A percentile compares a stretch with the other conserved stretches of the same genome.
These are phyloP conservation scores for Golubevia sp. DNA, from an alignment of 1,284 basidiomycete genomes.

Conservation along the genomic window DNA sequence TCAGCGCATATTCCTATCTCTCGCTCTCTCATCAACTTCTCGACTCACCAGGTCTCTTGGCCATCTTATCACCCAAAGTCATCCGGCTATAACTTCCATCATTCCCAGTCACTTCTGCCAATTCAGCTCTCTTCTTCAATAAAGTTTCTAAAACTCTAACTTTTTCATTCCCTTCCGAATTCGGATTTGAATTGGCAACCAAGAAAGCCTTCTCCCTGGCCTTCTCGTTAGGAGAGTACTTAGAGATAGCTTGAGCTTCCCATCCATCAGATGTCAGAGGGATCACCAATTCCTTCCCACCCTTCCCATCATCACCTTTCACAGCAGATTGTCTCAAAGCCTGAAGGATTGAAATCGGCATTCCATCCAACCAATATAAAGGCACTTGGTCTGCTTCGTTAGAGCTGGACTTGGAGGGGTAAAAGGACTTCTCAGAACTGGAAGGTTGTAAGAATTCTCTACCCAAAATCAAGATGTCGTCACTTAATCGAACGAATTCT, in stretches of 20 bases:
- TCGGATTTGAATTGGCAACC: conserved; percentile 37
- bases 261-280: conserved; percentile 78
- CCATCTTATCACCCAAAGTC: conserved; percentile 58
- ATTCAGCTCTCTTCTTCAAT: conserved; percentile 38
- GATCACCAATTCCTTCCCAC: conserved; percentile 65
- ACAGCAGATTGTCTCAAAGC: conserved; percentile 5
- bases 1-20: conserved; percentile 64
- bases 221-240: conserved; percentile 79
- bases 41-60: conserved; percentile 59
- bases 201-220: conserved; percentile 77
- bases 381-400: not conserved
- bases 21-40: conserved; percentile 75
- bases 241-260: conserved; percentile 90
- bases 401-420: not conserved
- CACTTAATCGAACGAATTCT: conserved; percentile 86
- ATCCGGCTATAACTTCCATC: conserved; percentile 40
- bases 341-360: conserved; percentile 68
- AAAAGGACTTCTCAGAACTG: not conserved
- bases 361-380: conserved; percentile 2
- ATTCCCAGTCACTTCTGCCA: conserved; percentile 50
- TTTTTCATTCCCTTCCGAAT: conserved; percentile 9
- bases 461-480: conserved; percentile 85
- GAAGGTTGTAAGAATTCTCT: conserved; percentile 75
- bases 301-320: too few species aligned
- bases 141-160: conserved; percentile 45